Base-by-base conservation (phyloP, 2,329 filamentous ascomycete species). In the Xylariaceae sp. region DNA sequence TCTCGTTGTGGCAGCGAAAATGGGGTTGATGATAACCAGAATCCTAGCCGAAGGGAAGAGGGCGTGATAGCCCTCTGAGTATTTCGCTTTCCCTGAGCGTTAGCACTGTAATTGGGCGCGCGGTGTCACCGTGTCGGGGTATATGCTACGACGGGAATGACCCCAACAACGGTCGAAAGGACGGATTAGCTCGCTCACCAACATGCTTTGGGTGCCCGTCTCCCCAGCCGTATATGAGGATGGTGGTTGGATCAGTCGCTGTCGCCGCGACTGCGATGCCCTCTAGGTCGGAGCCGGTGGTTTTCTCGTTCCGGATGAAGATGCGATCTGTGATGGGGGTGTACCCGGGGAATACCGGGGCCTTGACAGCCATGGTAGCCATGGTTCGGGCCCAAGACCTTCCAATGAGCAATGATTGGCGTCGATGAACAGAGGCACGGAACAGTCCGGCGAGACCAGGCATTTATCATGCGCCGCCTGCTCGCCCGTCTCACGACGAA, bases 161-260 rank as follows among this genome's bases (percentile, higher is more conserved):
- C 26, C 8, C 26, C 8, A 26, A 26, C 8, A 26, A n/a, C n/a
- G n/a, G n/a, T 26, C 26, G 5, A 26, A 26, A 5, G 26, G 37
- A 34, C 7, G 7, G 13, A 36, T 36, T n/a, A n/a, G n/a, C 19
- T 39, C 18, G 26, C 55, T 55, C 84, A 53, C 71, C 68, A 26
- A 83, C 72, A 63, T 84, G 75, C 57, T 77, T 79, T 2, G 80
- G 75, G 12, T 70, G 67, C 19, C 76, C 78, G 57, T 84, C 80
- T 49, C 80, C 79, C 81, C 77, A 84, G 61, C 79, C 75, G 64
- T 76, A 83, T 55, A 84, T 71, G 43, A 83, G 62, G 41, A 83
- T 69, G 5, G 73, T 75, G 16, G 73, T 70, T 2, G 77, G 77
- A 32, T 64, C 56, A 13, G 34, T 41, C 8, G 45, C 26, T 16